These are phyloP conservation scores for Ogataea polymorpha DNA, from an alignment of 805 yeast species.

Conservation along the genomic window DNA sequence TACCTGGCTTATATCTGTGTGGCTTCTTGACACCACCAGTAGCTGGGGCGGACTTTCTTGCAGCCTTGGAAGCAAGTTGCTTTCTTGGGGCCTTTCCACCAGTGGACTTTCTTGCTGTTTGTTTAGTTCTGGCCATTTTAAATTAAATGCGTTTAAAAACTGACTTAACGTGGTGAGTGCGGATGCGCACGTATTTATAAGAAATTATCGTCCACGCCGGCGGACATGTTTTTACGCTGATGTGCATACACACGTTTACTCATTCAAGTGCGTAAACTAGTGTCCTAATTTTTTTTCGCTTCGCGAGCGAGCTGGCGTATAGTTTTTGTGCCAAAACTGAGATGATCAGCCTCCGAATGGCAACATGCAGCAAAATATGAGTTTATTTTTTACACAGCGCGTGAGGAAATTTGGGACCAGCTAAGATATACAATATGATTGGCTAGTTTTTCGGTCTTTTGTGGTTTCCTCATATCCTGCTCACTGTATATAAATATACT, in stretches of 20 bases:
- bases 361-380: slow-evolving; percentile 5
- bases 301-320: slow-evolving; percentile 14
- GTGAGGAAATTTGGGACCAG: slow-evolving; percentile 13
- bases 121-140: slow-evolving; percentile 87
- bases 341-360: slow-evolving; percentile 6
- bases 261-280: slow-evolving; percentile 10
- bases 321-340: slow-evolving; percentile 6
- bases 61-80: slow-evolving; percentile 88
- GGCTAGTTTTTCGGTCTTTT: slow-evolving; percentile 2
- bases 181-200: slow-evolving; percentile 9
- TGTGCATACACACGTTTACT: slow-evolving; percentile 6
- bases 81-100: slow-evolving; percentile 97
- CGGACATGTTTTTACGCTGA: slow-evolving; percentile 10
- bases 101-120: slow-evolving; percentile 91
- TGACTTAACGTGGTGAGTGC: slow-evolving; percentile 7
- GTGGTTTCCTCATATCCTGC: slow-evolving; percentile 2
- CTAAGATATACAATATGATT: slow-evolving; percentile 7
- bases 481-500: slow-evolving; percentile 5
- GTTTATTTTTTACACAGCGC: slow-evolving; percentile 12
- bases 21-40: slow-evolving; percentile 93
- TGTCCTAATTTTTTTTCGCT: slow-evolving; percentile 8
- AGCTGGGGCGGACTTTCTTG: slow-evolving; percentile 90
- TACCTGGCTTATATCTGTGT: slow-evolving; percentile 97
- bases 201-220: slow-evolving; percentile 2
- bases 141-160: slow-evolving; percentile 9